These are phyloP conservation scores for Violaceomyces palustris DNA, from an alignment of 1,284 basidiomycete genomes.

Conservation along the genomic window DNA sequence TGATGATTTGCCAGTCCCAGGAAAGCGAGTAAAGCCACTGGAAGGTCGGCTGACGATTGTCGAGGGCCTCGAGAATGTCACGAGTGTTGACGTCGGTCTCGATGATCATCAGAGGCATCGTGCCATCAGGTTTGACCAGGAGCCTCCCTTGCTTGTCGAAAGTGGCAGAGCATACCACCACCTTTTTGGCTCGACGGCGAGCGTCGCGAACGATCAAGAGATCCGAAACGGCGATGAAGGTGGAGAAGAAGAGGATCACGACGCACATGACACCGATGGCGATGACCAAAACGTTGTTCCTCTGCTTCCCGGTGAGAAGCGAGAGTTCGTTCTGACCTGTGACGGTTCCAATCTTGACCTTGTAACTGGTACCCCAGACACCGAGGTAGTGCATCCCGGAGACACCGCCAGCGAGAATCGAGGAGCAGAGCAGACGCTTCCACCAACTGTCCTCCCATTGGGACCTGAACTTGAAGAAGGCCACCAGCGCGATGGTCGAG, in stretches of 20 bases:
- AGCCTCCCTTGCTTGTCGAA: slow-evolving; percentile 57
- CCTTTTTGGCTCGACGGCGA: slow-evolving; percentile 55
- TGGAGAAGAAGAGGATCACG: slow-evolving; percentile 54
- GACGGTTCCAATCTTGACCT: slow-evolving; percentile 27
- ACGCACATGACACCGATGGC: slow-evolving; percentile 55
- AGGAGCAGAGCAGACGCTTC: slow-evolving; percentile 55
- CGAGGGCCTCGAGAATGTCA: slow-evolving; percentile 55
- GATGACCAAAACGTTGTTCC: slow-evolving; percentile 54
- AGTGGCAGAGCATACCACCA: slow-evolving; percentile 57
- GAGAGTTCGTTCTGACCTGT: slow-evolving; percentile 13
- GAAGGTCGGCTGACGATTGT: slow-evolving; percentile 56
- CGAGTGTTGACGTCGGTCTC: slow-evolving; percentile 55
- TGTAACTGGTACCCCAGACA: slow-evolving; percentile 56
- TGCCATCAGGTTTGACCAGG: slow-evolving; percentile 57
- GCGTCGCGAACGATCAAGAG: slow-evolving; percentile 52
- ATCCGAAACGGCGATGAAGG: slow-evolving; percentile 55
- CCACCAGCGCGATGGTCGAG: slow-evolving; percentile 55
- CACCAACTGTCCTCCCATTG: slow-evolving; percentile 58
- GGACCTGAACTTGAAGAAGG: slow-evolving; percentile 56
- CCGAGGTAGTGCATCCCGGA: slow-evolving; percentile 59
- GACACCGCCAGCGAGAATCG: slow-evolving; percentile 56
- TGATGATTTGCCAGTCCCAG: slow-evolving; percentile 57
- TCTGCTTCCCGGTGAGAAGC: slow-evolving; percentile 28
- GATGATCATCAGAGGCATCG: slow-evolving; percentile 57
- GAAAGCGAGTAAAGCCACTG: slow-evolving; percentile 59